Base-by-base conservation (phyloP, 805 yeast species). In the Candida awuae region DNA sequence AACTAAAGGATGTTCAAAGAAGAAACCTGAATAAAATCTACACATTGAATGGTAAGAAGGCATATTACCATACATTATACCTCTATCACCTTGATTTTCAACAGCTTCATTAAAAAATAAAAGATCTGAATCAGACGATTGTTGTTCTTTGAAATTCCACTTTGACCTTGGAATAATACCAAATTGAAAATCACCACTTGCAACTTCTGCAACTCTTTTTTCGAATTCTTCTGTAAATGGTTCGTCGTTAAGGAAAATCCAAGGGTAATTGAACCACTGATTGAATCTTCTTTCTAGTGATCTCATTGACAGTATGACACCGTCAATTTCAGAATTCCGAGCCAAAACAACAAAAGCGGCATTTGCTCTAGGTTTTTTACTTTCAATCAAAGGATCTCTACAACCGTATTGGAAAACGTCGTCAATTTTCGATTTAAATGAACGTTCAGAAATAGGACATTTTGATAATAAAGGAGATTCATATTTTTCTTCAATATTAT, bases 31-130 rank as follows among this genome's bases (percentile, higher is more conserved):
- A 55, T 84, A 85, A 56, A 80, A 88, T n/a, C 96, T 70, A 57
- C 97, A 90, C 97, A 90, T 90, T 54, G 83, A 81, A 58, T 90
- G 97, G 55, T 90, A 92, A 6, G 90, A 75, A 36, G 72, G 80
- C 67, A 78, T 60, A 42, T 75, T 78, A 0, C 96, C 97, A 57
- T 92, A 88, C 73, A 84, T 71, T 42, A 90, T 77, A 1, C 77
- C 78, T 27, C 86, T 62, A 59, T 88, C 96, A 22, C 94, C 94
- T 58, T 88, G 96, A 14, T 66, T 62, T 29, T 77, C 71, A 12
- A 88, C 68, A 13, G 67, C 65, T 54, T 84, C 87, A 21, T 67
- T 51, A 41, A 82, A 59, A 33, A 61, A 70, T 2, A 58, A 51
- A 56, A 44, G 34, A 29, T 68, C 13, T 7, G 72, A 41, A 7